Base-by-base conservation (phyloP, 2,329 filamentous ascomycete species). In the Didymosphaeria variabile region DNA sequence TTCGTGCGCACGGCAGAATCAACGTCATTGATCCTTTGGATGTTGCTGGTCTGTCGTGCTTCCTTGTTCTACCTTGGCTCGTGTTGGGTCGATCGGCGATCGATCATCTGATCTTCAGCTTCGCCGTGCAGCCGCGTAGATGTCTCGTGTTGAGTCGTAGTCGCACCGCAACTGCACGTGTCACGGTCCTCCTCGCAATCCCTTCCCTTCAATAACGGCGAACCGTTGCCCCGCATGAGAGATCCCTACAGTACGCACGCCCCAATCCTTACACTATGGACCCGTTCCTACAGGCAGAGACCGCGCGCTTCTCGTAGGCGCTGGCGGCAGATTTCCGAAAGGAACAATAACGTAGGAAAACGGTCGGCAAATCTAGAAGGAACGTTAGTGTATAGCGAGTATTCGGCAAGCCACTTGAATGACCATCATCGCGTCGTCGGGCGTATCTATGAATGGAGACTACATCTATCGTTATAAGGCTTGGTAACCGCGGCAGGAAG, bases 41-140 rank as follows among this genome's bases (percentile, higher is more conserved):
- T 19, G 38, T 42, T 21, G 36, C 52, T 21, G 23, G 23, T 55
- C 38, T 32, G 38, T 45, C 38, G 9, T 55, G 21, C 26, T 40
- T 42, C 34, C 38, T 45, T n/a, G 36, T 55, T 55, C 26, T 19
- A 42, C n/a, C 23, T 34, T 55, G 52, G 38, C 40, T 55, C 32
- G 31, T 51, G 52, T 55, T 55, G 52, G 52, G 44, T 26, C 38
- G 38, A 55, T 55, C 38, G 52, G 34, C 47, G 29, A 50, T 50
- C 29, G 45, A 26, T 34, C 12, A 53, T 53, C 21, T 29, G 34
- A n/a, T 55, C 26, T 13, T 21, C 52, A 32, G 52, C 21, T 45
- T 44, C 52, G 38, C 26, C 42, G 38, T 45, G 17, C 21, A 55
- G 52, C 23, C 52, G 38, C 38, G 38, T 44, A 2, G n/a, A 21